A percentile compares a stretch with the other conserved stretches of the same genome.
Conservation (phyloP, 805 yeast genomes). For the Danielia reshetovae region DNA sequence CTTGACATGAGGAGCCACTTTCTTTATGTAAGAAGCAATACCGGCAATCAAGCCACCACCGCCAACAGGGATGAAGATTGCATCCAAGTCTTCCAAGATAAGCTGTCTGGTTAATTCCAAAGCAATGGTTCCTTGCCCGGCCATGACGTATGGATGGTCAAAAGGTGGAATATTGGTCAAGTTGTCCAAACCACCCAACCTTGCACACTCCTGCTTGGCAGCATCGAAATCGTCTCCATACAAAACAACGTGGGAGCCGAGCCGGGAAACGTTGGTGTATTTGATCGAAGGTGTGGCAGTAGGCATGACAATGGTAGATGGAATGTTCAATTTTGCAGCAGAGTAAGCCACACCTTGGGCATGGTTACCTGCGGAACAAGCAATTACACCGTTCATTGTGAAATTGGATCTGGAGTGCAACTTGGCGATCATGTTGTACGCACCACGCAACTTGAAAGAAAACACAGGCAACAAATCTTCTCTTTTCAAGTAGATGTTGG, state of each 20-base stretch:
- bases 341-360: constrained; percentile 98
- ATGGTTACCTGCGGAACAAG: constrained; percentile 98
- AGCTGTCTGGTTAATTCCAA: constrained; percentile 89
- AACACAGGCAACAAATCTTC: constrained; percentile 95
- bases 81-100: constrained; percentile 68
- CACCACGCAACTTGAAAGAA: constrained; percentile 95
- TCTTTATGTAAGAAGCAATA: constrained; percentile 81
- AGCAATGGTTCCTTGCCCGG: constrained; percentile 98
- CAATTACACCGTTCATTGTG: constrained; percentile 82
- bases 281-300: constrained; percentile 94
- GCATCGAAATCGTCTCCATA: constrained; percentile 92
- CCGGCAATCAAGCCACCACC: constrained; percentile 98
- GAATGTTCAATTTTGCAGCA: constrained; percentile 78
- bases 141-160: constrained; percentile 96
- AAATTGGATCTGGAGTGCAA: constrained; percentile 47
- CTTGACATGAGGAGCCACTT: constrained; percentile 96
- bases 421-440: constrained; percentile 94
- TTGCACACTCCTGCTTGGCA: constrained; percentile 86
- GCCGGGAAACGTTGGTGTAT: constrained; percentile 81
- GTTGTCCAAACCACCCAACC: constrained; percentile 65
- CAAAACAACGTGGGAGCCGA: constrained; percentile 92
- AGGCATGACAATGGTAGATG: constrained; percentile 98
- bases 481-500: constrained; percentile 77
- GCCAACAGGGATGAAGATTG: constrained; percentile 90
- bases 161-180: constrained; percentile 95